A percentile compares a stretch with the other conserved stretches of the same genome.
Conservation (phyloP, 106 monocot species). For the Dactylorhiza incarnata region DNA sequence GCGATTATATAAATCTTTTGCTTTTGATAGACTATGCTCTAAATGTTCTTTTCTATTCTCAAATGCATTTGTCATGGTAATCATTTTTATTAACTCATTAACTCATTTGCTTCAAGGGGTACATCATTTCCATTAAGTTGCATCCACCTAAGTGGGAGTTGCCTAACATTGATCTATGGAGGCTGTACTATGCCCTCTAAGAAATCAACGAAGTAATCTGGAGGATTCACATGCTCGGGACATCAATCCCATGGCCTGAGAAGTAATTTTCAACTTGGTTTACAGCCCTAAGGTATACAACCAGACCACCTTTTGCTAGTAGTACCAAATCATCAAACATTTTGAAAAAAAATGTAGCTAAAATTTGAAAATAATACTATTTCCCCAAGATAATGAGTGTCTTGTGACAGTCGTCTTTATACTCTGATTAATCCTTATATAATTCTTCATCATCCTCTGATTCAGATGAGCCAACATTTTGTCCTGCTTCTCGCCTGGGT, state of each 20-base stretch:
- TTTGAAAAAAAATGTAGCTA: slow-evolving; percentile 59
- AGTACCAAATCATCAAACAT: slow-evolving; percentile 72
- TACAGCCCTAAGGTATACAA: slow-evolving; percentile 53
- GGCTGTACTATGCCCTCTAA: slow-evolving; percentile 62
- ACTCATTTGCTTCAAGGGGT: slow-evolving; percentile 18
- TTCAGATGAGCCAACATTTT: too few relatives aligned
- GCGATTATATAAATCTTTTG: slow-evolving; percentile 51
- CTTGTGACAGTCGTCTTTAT: too few relatives aligned
- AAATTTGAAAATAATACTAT: too few relatives aligned
- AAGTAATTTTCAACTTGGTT: slow-evolving; percentile 63
- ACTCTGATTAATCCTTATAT: too few relatives aligned
- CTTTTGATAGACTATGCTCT: slow-evolving; percentile 30
- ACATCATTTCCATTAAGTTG: too few relatives aligned
- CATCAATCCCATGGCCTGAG: slow-evolving; percentile 43
- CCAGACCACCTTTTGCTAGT: slow-evolving; percentile 65
- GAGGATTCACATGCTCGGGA: slow-evolving; percentile 80
- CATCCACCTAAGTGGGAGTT: slow-evolving; percentile 48
- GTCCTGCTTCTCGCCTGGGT: too few relatives aligned
- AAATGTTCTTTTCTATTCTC: slow-evolving; percentile 26
- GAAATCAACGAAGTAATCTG: slow-evolving; percentile 65
- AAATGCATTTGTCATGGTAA: slow-evolving; percentile 8
- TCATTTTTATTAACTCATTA: neutral
- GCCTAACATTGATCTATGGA: slow-evolving; percentile 28
- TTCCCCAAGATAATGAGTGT: too few relatives aligned
- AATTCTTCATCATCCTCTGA: too few relatives aligned